Conservation (phyloP, 2,329 filamentous ascomycete genomes). For the Emericellopsis cladophorae region DNA sequence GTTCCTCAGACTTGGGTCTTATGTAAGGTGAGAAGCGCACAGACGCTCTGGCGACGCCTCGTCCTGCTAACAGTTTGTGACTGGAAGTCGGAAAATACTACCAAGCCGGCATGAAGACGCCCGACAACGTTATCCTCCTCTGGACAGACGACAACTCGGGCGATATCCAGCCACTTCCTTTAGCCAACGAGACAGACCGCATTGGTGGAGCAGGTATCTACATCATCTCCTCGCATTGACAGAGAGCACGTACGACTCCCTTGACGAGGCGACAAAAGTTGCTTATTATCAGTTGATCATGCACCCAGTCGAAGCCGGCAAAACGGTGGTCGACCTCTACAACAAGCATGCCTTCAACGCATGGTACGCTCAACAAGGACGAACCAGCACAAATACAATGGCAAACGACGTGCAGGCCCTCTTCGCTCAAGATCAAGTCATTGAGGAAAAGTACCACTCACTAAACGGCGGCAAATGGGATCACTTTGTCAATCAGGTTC, state of each 20-base stretch:
- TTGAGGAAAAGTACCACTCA: conserved; percentile 28
- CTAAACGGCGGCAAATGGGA: conserved; percentile 24
- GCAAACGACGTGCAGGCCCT: conserved; percentile 15
- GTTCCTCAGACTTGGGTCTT: conserved; percentile 62
- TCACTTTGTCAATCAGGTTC: conserved; percentile 32
- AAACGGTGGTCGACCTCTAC: conserved; percentile 35
- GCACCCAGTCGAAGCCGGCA: conserved; percentile 41
- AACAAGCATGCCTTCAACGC: conserved; percentile 31
- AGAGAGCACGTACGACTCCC: conserved; percentile 26
- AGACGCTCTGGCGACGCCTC: not conserved
- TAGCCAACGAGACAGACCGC: conserved; percentile 43
- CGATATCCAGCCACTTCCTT: conserved; percentile 48
- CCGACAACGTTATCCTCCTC: conserved; percentile 54
- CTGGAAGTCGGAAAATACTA: conserved; percentile 57
- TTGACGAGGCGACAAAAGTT: conserved; percentile 25
- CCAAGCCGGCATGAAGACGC: conserved; percentile 39
- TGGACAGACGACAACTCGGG: conserved; percentile 63
- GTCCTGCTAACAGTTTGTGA: not conserved
- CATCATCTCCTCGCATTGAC: conserved; percentile 34
- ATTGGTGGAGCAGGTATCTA: conserved; percentile 53
- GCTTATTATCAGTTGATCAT: conserved; percentile 45
- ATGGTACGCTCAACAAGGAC: conserved; percentile 29
- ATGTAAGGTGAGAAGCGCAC: conserved; percentile 35
- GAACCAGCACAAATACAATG: conserved; percentile 27
- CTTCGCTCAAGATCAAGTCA: conserved; percentile 27